phyloP scores from a whole-genome alignment of 2,329 filamentous ascomycete species.

The Fusarium penzigii region DNA sequence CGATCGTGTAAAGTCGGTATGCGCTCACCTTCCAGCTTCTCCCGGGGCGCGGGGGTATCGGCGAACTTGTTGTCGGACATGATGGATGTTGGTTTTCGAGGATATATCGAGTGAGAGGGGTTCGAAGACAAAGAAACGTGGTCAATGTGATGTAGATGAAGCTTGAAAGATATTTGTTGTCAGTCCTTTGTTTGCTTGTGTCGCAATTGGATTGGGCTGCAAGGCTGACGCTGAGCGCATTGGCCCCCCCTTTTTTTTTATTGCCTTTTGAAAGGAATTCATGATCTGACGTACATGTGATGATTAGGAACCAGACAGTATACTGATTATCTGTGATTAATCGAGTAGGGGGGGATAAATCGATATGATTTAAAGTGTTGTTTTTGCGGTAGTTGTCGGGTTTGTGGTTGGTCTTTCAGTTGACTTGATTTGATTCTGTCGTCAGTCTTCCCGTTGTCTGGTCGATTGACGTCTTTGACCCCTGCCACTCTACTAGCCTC shows the following conservation, averaged over 20 bases:
- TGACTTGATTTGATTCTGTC: too few species aligned
- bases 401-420: too few species aligned
- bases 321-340: too few species aligned
- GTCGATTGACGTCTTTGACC: too few species aligned
- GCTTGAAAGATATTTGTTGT: background rate
- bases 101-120: background rate
- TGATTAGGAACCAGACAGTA: background rate
- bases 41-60: conserved; percentile 55
- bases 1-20: background rate
- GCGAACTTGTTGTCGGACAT: conserved; percentile 42
- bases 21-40: conserved; percentile 73
- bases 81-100: conserved; percentile 5
- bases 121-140: too few species aligned
- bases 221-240: background rate
- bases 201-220: background rate
- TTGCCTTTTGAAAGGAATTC: background rate
- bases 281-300: background rate
- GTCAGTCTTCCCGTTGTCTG: too few species aligned
- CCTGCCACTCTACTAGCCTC: too few species aligned
- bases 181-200: background rate
- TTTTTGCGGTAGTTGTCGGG: too few species aligned
- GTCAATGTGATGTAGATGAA: background rate
- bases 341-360: too few species aligned
- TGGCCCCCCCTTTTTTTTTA: background rate
- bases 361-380: too few species aligned